Conservation (phyloP, 2,329 filamentous ascomycete species). For the Thermothelomyces thermophilus region DNA sequence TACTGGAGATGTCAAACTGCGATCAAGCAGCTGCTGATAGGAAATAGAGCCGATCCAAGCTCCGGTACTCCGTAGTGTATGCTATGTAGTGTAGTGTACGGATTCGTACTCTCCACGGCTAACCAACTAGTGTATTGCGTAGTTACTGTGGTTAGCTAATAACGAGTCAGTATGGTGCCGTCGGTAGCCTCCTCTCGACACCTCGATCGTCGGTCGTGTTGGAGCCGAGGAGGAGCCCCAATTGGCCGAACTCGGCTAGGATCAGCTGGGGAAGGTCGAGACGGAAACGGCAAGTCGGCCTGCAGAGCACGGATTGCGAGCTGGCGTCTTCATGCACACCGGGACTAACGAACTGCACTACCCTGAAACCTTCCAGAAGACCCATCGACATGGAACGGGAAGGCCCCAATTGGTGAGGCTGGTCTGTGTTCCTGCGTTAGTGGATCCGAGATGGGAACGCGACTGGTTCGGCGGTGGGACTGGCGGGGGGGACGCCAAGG, state of each 20-base stretch:
- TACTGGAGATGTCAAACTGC: no score
- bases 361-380: slow-evolving; percentile 22
- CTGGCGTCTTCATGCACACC: slow-evolving; percentile 14
- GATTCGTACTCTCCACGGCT: no score
- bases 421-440: slow-evolving; percentile 21
- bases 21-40: no score
- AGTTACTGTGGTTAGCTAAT: no score
- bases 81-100: no score
- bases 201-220: not conserved
- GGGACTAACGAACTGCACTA: no score
- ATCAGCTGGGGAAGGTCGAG: not conserved
- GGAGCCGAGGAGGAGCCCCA: not conserved
- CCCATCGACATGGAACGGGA: slow-evolving; percentile 20
- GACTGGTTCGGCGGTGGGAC: not conserved
- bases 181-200: not conserved
- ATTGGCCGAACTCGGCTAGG: not conserved
- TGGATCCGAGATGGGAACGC: slow-evolving; percentile 8
- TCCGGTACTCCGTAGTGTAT: no score
- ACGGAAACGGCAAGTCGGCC: slow-evolving; percentile 6
- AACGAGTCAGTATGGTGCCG: not conserved
- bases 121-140: no score
- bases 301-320: slow-evolving; percentile 8
- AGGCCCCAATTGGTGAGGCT: slow-evolving; percentile 18
- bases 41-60: no score
- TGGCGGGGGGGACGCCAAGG: not conserved